phyloP scores from a whole-genome alignment of 148 eudicot genomes.

The Drosera capensis region DNA sequence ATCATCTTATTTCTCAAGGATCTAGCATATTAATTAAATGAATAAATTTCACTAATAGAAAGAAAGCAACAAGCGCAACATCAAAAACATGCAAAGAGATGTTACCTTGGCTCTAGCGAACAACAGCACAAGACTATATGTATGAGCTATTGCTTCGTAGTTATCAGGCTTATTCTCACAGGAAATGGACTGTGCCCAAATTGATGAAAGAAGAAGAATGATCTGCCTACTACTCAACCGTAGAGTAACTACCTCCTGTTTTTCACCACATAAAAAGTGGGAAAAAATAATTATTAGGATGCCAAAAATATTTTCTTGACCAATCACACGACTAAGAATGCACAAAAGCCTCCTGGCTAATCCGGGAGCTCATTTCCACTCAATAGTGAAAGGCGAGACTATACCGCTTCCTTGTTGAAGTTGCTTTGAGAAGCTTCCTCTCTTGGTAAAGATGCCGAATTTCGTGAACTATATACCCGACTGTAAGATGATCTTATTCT shows the following conservation, averaged over 20 bases:
- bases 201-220: constrained; percentile 70
- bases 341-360: too few species aligned
- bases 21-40: neutral
- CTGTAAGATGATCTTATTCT: constrained; percentile 72
- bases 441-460: constrained; percentile 14
- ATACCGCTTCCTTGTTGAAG: constrained; percentile 45
- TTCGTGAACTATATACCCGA: constrained; percentile 35
- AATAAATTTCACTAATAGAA: neutral
- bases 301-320: too few species aligned
- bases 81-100: neutral
- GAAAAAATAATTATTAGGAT: too few species aligned
- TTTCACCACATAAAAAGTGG: too few species aligned
- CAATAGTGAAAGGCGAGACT: constrained; percentile 6
- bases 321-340: too few species aligned
- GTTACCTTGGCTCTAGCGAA: constrained; percentile 80
- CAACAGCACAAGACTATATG: constrained; percentile 80
- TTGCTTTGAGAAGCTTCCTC: constrained; percentile 22
- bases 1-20: too few species aligned
- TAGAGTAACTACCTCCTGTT: constrained; percentile 69
- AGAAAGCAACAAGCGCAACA: neutral
- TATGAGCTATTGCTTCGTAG: constrained; percentile 95
- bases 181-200: constrained; percentile 89
- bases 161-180: constrained; percentile 72
- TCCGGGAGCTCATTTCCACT: too few species aligned
- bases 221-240: constrained; percentile 85